phyloP scores from a whole-genome alignment of 1,284 basidiomycete species.

The Trametes pubescens region DNA sequence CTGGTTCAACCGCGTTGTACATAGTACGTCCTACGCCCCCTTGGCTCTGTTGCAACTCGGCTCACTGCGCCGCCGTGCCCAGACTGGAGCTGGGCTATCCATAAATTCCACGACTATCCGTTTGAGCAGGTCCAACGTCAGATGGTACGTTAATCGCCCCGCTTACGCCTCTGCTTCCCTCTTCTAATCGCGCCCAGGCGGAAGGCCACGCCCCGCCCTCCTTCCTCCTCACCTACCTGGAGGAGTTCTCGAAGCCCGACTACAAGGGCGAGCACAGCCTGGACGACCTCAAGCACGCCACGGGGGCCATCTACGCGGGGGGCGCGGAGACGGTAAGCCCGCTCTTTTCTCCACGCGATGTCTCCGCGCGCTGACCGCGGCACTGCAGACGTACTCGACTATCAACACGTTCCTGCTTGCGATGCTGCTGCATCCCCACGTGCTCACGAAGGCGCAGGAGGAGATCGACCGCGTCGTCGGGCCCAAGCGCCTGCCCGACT shows the following conservation, averaged over 20 bases:
- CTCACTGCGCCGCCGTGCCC: not conserved
- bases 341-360: not conserved
- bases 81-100: conserved; percentile 34
- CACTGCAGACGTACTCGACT: conserved; percentile 32
- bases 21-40: conserved; percentile 19
- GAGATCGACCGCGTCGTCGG: conserved; percentile 48
- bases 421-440: conserved; percentile 42
- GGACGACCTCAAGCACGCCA: conserved; percentile 32
- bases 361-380: conserved; percentile 5
- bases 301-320: conserved; percentile 30
- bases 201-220: conserved; percentile 32
- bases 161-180: no score
- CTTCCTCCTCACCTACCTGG: conserved; percentile 30
- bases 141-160: conserved; percentile 26
- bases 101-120: conserved; percentile 32
- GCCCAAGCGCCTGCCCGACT: conserved; percentile 40
- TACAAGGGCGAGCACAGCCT: conserved; percentile 30
- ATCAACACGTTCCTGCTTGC: conserved; percentile 40
- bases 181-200: conserved; percentile 11
- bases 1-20: conserved; percentile 35
- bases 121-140: conserved; percentile 33
- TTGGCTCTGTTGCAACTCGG: not conserved
- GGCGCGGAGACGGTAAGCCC: conserved; percentile 29
- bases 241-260: conserved; percentile 31
- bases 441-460: conserved; percentile 43